Conservation (phyloP, 768 basidiomycete genomes). For the Mrakia gelida region DNA sequence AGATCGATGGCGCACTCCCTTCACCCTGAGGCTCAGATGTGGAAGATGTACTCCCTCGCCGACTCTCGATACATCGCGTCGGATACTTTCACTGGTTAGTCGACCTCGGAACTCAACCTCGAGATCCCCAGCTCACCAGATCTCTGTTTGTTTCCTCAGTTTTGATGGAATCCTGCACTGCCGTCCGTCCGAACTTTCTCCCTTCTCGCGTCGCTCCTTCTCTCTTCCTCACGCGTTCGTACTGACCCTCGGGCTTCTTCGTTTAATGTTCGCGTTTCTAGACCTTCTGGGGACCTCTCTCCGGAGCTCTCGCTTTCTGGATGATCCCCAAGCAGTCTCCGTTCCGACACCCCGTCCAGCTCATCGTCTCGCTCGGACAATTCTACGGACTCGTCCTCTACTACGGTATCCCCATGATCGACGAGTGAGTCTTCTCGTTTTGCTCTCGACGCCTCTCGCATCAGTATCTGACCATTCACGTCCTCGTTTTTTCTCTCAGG, state of each 20-base stretch:
- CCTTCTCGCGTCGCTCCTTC: neutral
- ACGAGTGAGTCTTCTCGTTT: conserved; percentile 5
- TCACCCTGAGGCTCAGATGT: conserved; percentile 25
- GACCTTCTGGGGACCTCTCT: conserved; percentile 33
- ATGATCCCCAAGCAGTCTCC: conserved; percentile 26
- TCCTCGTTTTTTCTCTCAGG: neutral
- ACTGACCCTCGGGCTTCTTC: neutral
- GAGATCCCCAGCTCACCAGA: no score
- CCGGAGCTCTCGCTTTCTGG: conserved; percentile 20
- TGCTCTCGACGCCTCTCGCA: neutral
- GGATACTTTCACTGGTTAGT: conserved; percentile 29
- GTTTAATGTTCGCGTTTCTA: neutral
- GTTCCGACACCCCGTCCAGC: conserved; percentile 28
- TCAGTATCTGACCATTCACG: neutral
- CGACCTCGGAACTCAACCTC: no score
- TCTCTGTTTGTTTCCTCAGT: neutral
- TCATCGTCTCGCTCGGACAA: conserved; percentile 28
- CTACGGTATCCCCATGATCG: conserved; percentile 30
- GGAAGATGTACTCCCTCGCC: conserved; percentile 33
- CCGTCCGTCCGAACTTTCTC: conserved; percentile 6
- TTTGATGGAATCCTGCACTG: conserved; percentile 31
- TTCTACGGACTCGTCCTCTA: conserved; percentile 33
- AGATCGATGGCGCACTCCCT: conserved; percentile 20
- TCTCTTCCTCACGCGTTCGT: neutral
- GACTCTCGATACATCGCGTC: conserved; percentile 29